These are phyloP conservation scores for Spergularia marina DNA, from an alignment of 148 eudicot genomes.

Conservation along the genomic window DNA sequence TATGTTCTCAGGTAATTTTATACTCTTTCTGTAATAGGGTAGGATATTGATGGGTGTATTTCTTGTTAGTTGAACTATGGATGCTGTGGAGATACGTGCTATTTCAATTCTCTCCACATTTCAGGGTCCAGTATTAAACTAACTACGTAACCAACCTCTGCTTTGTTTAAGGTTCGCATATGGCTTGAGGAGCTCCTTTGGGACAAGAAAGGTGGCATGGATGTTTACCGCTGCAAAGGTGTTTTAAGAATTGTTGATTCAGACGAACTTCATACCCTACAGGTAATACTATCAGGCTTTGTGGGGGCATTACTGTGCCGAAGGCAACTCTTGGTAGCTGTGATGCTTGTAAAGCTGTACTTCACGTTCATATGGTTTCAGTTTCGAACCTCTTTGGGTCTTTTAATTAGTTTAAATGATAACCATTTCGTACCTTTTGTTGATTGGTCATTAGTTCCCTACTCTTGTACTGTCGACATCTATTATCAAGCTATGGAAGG, in stretches of 20 bases:
- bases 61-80: background rate
- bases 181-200: slow-evolving; percentile 97
- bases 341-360: background rate
- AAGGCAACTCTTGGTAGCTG: background rate
- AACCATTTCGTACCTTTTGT: background rate
- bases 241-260: slow-evolving; percentile 59
- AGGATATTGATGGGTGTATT: background rate
- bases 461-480: too few relatives aligned
- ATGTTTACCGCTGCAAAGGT: slow-evolving; percentile 94
- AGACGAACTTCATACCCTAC: slow-evolving; percentile 79
- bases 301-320: background rate
- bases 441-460: background rate
- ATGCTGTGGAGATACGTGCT: background rate
- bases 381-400: background rate
- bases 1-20: background rate
- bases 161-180: slow-evolving; percentile 49
- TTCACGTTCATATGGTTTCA: background rate
- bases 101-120: background rate
- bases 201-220: slow-evolving; percentile 88
- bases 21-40: background rate
- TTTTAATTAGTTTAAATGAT: background rate
- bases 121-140: background rate
- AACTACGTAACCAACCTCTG: background rate
- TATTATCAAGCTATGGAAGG: too few relatives aligned
- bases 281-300: slow-evolving; percentile 39